Evolutionary conservation across 2,329 filamentous ascomycete species (phyloP).

Genomic region (Penicillium concentricum): DNA sequence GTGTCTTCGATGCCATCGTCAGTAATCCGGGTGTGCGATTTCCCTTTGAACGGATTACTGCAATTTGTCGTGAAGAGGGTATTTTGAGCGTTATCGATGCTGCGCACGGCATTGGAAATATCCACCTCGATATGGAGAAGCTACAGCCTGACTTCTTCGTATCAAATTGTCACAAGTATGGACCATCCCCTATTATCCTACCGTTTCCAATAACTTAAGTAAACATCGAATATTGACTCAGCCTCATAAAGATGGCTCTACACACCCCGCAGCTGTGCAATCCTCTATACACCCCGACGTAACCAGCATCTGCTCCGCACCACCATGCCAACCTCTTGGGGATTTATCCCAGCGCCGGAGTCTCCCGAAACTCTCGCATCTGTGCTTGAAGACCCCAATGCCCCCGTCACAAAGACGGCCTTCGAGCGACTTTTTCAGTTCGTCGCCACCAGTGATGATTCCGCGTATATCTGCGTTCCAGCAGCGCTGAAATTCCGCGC

Average conservation of each 20-base stretch:
- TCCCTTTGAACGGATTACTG: conserved; percentile 69
- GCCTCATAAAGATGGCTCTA: conserved; percentile 66
- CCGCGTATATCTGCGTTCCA: conserved; percentile 69
- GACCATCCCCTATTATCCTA: background rate
- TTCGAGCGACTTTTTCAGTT: conserved; percentile 75
- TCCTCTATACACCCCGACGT: conserved; percentile 73
- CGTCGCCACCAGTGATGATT: conserved; percentile 71
- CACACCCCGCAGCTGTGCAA: conserved; percentile 73
- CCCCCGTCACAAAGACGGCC: conserved; percentile 45
- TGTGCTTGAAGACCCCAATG: conserved; percentile 34
- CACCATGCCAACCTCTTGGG: conserved; percentile 77
- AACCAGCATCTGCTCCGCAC: conserved; percentile 75
- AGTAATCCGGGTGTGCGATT: conserved; percentile 76
- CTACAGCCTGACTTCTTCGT: conserved; percentile 83
- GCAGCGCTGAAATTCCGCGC: conserved; percentile 70
- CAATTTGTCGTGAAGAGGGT: conserved; percentile 63
- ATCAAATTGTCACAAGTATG: conserved; percentile 75
- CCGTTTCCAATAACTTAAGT: background rate
- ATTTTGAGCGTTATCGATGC: conserved; percentile 77
- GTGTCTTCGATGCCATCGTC: conserved; percentile 77
- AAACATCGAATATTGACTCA: conserved; percentile 8
- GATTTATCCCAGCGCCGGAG: conserved; percentile 57
- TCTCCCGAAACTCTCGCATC: conserved; percentile 49
- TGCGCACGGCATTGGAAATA: conserved; percentile 80
- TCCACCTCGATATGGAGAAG: conserved; percentile 64